Evolutionary conservation across 805 yeast species (phyloP), one percentile per base, ranked within the genome.

Genomic region (Starmera dryadoides): DNA sequence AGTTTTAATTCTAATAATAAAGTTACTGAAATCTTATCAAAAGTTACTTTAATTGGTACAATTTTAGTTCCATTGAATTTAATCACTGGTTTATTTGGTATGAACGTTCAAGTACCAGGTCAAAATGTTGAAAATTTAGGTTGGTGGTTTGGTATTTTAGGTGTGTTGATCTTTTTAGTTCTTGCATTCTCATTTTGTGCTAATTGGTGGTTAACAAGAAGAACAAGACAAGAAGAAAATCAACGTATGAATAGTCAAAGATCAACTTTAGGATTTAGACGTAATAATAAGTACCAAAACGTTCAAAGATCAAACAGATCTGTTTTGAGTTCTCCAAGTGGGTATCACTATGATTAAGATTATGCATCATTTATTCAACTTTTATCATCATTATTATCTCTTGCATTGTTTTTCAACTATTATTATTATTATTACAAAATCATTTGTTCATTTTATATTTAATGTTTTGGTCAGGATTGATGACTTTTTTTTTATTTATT

Each of bases 31-130:
- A 81, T 91, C 73, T 69, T 91, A 40, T 86, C 96, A 25, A 84
- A 85, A 55, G 95, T 89, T 20, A 89, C 98, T 0, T 53, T 91
- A 43, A 66, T 91, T 28, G 98, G 97, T 72, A 88, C 97, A 0
- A 70, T 91, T 52, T 67, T 91, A 23, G 83, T 91, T 45, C 98
- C 98, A 14, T 71, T 91, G 69, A 91, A 91, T 58, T 66, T 91
- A 42, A 73, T 91, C 34, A 87, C 97, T 2, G 96, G 97, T 58
- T 56, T 89, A 46, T 91, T 91, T 62, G 97, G 97, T 53, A 91
- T 91, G 98, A 91, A 91, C 60, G 98, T 91, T 16, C 61, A 51
- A 11, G 84, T 91, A 22, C 97, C 97, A 0, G 96, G 96, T 22
- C 62, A 73, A 43, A 64, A 49, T 12, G 69, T 47, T 2, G 50